Evolutionary conservation across 2,329 filamentous ascomycete genomes (phyloP).

Genomic region (Lachnellula occidentalis): DNA sequence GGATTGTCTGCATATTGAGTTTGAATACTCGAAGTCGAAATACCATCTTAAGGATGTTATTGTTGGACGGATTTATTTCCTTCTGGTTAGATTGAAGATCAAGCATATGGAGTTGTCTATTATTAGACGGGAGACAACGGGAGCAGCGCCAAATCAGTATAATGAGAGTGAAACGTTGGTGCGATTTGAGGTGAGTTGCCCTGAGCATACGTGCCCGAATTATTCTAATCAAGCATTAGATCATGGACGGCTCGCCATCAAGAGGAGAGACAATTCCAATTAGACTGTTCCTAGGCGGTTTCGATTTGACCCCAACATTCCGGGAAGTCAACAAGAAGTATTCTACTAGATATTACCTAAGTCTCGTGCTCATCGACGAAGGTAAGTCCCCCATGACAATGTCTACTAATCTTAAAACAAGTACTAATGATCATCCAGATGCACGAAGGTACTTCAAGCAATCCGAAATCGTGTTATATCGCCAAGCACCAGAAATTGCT

Average conservation of each 20-base stretch:
- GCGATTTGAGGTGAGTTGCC: slow-evolving; percentile 70
- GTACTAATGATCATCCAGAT: slow-evolving; percentile 49
- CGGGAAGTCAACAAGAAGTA: slow-evolving; percentile 99
- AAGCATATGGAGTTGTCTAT: slow-evolving; percentile 99
- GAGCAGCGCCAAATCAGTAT: slow-evolving; percentile 95
- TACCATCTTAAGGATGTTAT: slow-evolving; percentile 99
- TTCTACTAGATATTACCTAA: slow-evolving; percentile 95
- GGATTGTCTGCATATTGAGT: slow-evolving; percentile 98
- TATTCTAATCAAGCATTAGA: slow-evolving; percentile 39
- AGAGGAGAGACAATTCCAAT: slow-evolving; percentile 88
- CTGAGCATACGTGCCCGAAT: background rate
- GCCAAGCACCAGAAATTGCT: slow-evolving; percentile 63
- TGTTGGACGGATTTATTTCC: slow-evolving; percentile 95
- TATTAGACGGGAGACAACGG: slow-evolving; percentile 93
- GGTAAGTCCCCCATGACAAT: slow-evolving; percentile 43
- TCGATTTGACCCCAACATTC: slow-evolving; percentile 96
- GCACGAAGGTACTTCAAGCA: slow-evolving; percentile 98
- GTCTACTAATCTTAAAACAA: slow-evolving; percentile 2
- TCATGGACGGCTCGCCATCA: slow-evolving; percentile 34
- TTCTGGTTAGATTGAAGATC: slow-evolving; percentile 95
- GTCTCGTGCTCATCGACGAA: slow-evolving; percentile 92
- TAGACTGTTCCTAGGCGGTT: slow-evolving; percentile 91
- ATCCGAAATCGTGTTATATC: slow-evolving; percentile 94
- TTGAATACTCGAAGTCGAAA: slow-evolving; percentile 98
- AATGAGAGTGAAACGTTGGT: slow-evolving; percentile 99